Conservation (phyloP, 1,284 basidiomycete genomes). For the Ustilago bromivora region DNA sequence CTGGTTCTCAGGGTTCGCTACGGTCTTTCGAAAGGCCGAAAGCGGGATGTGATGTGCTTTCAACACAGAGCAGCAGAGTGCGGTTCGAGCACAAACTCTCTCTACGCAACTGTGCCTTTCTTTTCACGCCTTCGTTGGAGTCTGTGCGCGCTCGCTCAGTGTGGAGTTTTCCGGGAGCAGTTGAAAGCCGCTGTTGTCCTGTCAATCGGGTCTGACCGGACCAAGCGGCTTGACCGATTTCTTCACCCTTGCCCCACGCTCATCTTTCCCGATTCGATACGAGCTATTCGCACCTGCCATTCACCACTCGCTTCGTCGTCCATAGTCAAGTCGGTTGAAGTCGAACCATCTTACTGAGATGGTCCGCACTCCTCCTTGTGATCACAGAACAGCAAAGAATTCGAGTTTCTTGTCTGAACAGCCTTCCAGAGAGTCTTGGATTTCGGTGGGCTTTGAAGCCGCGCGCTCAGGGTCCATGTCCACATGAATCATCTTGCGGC, state of each 20-base stretch:
- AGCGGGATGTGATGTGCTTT: not conserved
- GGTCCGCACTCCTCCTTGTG: too few relatives aligned
- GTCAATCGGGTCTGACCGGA: slow-evolving; percentile 31
- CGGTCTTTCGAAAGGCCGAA: slow-evolving; percentile 5
- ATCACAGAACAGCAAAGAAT: too few relatives aligned
- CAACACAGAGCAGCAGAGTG: not conserved
- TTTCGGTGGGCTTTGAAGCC: not conserved
- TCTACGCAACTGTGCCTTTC: not conserved
- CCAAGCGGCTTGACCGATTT: slow-evolving; percentile 19
- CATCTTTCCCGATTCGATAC: slow-evolving; percentile 16
- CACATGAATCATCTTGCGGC: not conserved
- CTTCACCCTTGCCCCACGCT: slow-evolving; percentile 18
- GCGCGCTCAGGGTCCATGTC: not conserved
- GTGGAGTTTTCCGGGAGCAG: slow-evolving; percentile 33
- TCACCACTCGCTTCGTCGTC: not conserved
- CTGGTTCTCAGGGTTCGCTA: slow-evolving; percentile 5
- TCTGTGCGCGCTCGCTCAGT: not conserved
- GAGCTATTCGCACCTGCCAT: not conserved
- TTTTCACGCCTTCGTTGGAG: slow-evolving; percentile 12
- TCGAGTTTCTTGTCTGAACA: too few relatives aligned
- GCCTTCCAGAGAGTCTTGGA: too few relatives aligned
- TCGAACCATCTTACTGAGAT: too few relatives aligned
- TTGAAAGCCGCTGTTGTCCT: slow-evolving; percentile 32
- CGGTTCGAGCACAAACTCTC: slow-evolving; percentile 22
- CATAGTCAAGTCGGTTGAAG: too few relatives aligned